Evolutionary conservation across 805 yeast genomes (phyloP), one percentile per base, ranked within the genome.

Genomic region (Yarrowia deformans): DNA sequence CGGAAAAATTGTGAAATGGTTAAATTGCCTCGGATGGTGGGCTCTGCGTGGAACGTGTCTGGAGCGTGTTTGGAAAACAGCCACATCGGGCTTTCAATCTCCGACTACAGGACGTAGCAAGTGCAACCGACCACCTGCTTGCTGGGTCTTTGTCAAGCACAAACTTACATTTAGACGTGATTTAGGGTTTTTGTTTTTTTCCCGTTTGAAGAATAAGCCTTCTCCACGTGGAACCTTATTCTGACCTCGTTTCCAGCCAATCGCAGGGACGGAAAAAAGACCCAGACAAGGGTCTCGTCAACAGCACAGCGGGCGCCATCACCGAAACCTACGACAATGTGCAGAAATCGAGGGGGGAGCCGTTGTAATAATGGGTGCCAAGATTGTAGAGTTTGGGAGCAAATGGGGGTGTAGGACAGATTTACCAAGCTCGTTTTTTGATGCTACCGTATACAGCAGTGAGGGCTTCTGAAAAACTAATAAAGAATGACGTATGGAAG

Each of bases 91-190:
- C 18, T 18, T 13, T 16, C 32, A 23, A 46, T 46, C 50, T 46
- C 50, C 50, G 50, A 46, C 34, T 13, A 23, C 29, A 23, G 29
- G 29, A 23, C 29, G 29, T 23, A 46, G 50, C n/a, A 46, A 46
- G 50, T 46, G 34, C 9, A 46, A 14, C 50, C 50, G 50, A 46
- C 46, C 7, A 46, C 35, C 52, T 29, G 52, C 52, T 3, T 46
- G n/a, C n/a, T n/a, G n/a, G n/a, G n/a, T n/a, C n/a, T n/a, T n/a
- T n/a, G n/a, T n/a, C n/a, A n/a, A n/a, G n/a, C n/a, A n/a, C n/a
- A n/a, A n/a, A n/a, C n/a, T n/a, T n/a, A n/a, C n/a, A n/a, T 8
- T 43, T 23, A 23, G 29, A 23, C 29, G 29, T 23, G 29, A 23
- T 23, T 23, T 23, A 23, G 29, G 29, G 29, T 23, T 23, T 23